Evolutionary conservation across 352 stramenopile species (phyloP).

Genomic region (Pythium aphanidermatum): DNA sequence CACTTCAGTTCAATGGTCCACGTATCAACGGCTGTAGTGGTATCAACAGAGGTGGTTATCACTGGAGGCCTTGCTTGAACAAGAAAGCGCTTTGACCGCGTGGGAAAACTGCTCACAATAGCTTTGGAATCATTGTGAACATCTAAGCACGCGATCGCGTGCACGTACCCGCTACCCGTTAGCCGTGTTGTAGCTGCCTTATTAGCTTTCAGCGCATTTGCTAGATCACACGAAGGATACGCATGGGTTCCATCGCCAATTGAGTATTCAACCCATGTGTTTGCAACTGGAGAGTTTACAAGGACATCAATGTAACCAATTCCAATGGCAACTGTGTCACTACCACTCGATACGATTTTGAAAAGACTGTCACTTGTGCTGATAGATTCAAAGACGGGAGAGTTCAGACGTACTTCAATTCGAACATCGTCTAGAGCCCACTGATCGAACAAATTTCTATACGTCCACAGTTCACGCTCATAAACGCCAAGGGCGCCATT

Average conservation of each 20-base stretch:
- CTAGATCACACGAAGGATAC: conserved; percentile 35
- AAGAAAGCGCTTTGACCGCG: conserved; percentile 33
- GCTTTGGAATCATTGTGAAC: conserved; percentile 8
- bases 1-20: conserved; percentile 36
- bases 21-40: conserved; percentile 23
- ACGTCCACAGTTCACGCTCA: conserved; percentile 47
- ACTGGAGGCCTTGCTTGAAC: conserved; percentile 33
- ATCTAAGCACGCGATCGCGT: conserved; percentile 41
- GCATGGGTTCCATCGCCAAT: conserved; percentile 51
- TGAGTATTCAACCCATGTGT: conserved; percentile 40
- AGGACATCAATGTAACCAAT: conserved; percentile 21
- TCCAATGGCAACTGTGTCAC: conserved; percentile 8
- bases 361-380: too few relatives aligned
- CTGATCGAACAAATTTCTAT: conserved; percentile 72
- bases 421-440: conserved; percentile 58
- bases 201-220: neutral
- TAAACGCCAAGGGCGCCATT: conserved; percentile 24
- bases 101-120: conserved; percentile 42
- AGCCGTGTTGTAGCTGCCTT: conserved; percentile 14
- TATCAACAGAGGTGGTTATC: conserved; percentile 27
- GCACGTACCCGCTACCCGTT: conserved; percentile 38
- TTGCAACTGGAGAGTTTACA: conserved; percentile 30
- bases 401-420: conserved; percentile 47
- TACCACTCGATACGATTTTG: too few relatives aligned
- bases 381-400: conserved; percentile 23